These are phyloP conservation scores for Inga leiocalycina DNA, from an alignment of 306 rosid species.

Conservation along the genomic window DNA sequence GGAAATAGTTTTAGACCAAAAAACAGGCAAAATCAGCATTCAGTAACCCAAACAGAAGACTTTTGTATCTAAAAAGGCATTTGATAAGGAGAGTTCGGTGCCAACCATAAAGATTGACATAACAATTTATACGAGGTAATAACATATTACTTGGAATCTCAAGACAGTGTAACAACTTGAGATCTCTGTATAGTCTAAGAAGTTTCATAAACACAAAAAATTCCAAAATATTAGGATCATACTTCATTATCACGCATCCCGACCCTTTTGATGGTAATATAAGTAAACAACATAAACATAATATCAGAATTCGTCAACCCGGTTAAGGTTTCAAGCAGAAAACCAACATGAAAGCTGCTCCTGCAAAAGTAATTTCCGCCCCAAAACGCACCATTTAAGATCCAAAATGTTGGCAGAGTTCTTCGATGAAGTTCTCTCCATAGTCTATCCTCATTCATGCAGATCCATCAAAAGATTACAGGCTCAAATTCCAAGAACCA, in stretches of 20 bases:
- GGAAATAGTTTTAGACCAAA: not conserved
- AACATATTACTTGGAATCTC: not conserved
- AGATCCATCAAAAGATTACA: slow-evolving; percentile 6
- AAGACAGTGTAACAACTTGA: not conserved
- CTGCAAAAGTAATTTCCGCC: not conserved
- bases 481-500: slow-evolving; percentile 17
- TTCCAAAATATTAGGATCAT: not conserved
- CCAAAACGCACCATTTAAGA: not conserved
- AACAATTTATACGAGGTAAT: not conserved
- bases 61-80: too few relatives aligned
- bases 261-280: not conserved
- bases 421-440: slow-evolving; percentile 29
- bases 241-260: not conserved
- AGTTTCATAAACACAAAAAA: not conserved
- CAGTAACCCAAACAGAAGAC: not conserved
- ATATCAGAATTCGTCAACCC: not conserved
- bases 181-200: not conserved
- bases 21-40: not conserved
- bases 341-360: not conserved
- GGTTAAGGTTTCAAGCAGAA: not conserved
- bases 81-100: not conserved
- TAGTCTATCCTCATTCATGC: slow-evolving; percentile 10
- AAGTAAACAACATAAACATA: not conserved
- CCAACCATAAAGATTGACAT: not conserved
- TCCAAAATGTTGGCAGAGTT: slow-evolving; percentile 14